Base-by-base conservation (phyloP, 1,284 basidiomycete species). In the Pholiota adiposa region DNA sequence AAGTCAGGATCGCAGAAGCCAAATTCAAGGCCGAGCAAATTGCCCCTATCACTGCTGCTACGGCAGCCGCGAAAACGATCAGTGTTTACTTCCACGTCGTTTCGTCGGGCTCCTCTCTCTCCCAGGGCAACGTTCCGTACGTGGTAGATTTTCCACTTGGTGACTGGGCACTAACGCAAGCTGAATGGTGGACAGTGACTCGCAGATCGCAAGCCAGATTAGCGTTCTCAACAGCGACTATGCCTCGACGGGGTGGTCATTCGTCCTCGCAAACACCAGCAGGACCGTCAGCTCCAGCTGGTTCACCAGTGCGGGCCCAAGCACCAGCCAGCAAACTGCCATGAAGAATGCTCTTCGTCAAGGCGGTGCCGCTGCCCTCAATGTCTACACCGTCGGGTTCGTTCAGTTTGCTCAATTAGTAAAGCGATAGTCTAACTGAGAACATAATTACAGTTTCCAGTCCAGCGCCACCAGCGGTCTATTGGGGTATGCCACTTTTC, bases 401-500 rank as follows among this genome's bases (percentile, higher is more conserved):
- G 50, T 33, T 33, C 6, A n/a, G 12, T 38, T 4, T n/a, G 4
- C 14, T 38, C 36, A n/a, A n/a, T 16, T 38, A 12, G 9, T 11
- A 4, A 38, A 7, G 36, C 34, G 9, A 14, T 40, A 29, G 9
- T 9, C 21, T 23, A 1, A 41, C 18, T 25, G 8, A 25, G 19
- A 14, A 29, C 9, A 21, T 18, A 53, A 7, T 51, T 53, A n/a
- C 16, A 60, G 62, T 19, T 59, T 62, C 61, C 55, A 63, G 56
- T 65, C 64, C 23, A 51, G 49, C 38, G 19, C 54, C n/a, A 61
- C 51, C n/a, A 56, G 58, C 51, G 62, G 71, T 43, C 62, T 71
- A 21, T 61, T 73, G 43, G 72, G 73, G 49, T 74, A 74, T 56
- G 62, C 73, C n/a, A 73, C 71, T 12, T 73, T 74, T 65, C 73